Evolutionary conservation across 2,329 filamentous ascomycete species (phyloP).

Genomic region (Neurospora sp.): DNA sequence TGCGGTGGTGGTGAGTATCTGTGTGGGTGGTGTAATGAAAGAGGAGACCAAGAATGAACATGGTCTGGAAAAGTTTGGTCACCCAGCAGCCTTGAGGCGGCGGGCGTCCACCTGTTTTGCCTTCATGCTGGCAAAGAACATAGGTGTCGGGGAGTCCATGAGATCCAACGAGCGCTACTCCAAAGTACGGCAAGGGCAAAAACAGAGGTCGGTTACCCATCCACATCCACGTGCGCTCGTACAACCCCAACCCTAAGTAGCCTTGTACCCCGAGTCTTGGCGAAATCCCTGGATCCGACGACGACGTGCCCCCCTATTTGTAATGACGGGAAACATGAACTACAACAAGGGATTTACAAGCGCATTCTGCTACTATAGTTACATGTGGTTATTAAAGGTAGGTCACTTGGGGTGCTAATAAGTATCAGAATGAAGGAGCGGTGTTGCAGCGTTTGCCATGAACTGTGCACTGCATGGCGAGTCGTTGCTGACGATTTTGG

Average conservation of each 20-base stretch:
- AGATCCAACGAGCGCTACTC: conserved; percentile 20
- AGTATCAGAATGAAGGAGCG: background rate
- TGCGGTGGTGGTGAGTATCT: conserved; percentile 14
- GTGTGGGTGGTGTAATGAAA: conserved; percentile 11
- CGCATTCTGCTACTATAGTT: background rate
- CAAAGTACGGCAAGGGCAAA: conserved; percentile 18
- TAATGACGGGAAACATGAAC: background rate
- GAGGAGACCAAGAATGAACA: conserved; percentile 11
- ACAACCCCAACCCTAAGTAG: conserved; percentile 18
- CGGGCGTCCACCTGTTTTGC: conserved; percentile 21
- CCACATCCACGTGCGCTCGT: conserved; percentile 5
- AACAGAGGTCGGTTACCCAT: conserved; percentile 19
- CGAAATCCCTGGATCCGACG: background rate
- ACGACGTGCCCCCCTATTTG: background rate
- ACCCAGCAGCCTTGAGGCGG: conserved; percentile 19
- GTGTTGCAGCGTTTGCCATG: background rate
- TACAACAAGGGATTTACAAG: background rate
- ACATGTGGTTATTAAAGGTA: background rate
- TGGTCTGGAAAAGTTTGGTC: conserved; percentile 18
- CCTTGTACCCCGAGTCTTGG: conserved; percentile 11
- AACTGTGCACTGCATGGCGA: background rate
- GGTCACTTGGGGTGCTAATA: background rate
- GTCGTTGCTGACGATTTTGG: background rate
- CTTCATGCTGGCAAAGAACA: conserved; percentile 21
- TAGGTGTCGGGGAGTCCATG: conserved; percentile 19